Conservation (phyloP, 192 early-diverging fungal species). For the Backusella parvicylindrica region DNA sequence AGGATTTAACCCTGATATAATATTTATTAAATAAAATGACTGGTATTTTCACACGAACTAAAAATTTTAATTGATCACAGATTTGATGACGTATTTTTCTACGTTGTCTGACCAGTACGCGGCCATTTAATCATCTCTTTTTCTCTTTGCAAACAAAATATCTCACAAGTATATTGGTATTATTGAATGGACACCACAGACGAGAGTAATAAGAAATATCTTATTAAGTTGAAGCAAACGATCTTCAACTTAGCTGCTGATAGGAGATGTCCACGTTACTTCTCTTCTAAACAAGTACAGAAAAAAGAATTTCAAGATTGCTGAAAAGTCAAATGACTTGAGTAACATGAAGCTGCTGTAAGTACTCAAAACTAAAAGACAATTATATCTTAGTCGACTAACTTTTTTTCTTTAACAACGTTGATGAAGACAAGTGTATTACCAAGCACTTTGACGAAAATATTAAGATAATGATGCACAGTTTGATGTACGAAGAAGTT, state of each 20-base stretch:
- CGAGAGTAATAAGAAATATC: too few relatives aligned
- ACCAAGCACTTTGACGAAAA: not conserved
- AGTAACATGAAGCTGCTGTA: not conserved
- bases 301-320: not conserved
- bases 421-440: not conserved
- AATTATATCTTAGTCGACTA: not conserved
- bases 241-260: not conserved
- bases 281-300: not conserved
- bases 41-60: too few relatives aligned
- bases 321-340: not conserved
- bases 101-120: too few relatives aligned
- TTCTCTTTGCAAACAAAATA: too few relatives aligned
- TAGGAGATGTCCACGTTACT: not conserved
- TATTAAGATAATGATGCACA: not conserved
- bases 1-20: too few relatives aligned
- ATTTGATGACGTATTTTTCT: too few relatives aligned
- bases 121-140: too few relatives aligned
- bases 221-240: too few relatives aligned
- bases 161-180: too few relatives aligned
- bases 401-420: not conserved
- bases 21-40: too few relatives aligned
- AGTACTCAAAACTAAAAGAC: not conserved
- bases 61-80: too few relatives aligned
- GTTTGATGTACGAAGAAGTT: not conserved
- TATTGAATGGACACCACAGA: too few relatives aligned